Base-by-base conservation (phyloP, 1,284 basidiomycete genomes). In the Cutaneotrichosporon cavernicola region DNA sequence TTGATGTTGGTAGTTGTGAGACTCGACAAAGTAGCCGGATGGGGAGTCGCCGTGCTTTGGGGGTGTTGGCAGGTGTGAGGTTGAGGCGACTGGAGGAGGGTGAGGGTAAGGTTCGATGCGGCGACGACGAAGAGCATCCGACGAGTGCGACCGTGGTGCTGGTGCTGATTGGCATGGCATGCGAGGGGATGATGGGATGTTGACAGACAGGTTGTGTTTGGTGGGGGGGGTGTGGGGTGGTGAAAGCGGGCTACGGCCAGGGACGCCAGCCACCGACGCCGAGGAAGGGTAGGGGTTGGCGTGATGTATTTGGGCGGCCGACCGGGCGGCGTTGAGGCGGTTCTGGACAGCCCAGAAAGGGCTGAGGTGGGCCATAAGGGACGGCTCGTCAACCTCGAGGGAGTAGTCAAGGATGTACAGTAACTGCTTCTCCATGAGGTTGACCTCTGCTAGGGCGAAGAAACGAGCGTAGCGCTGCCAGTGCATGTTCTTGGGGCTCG, bases 371-470 rank as follows among this genome's bases (percentile, higher is more conserved):
- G 60, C 62, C 30, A 58, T 55, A 47, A 68, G 62, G 8, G 49
- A 31, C 16, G 57, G 60, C 81, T 96, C 93, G 71, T 86, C 85
- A 81, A 96, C 92, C 52, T 89, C 87, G 58, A 97, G 86, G 77
- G 96, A 90, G 74, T 90, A 96, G 81, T 94, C 90, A 68, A 97
- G 86, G 64, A 97, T 84, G 80, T 85, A 89, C 61, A 97, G 85
- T 36, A 97, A 85, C 81, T 98, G 93, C 82, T 89, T 91, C 84
- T 98, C 95, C 95, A 97, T 97, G 70, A 95, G 84, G 81, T 96
- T 97, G 81, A 97, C 83, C 77, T 86, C 84, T 61, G 84, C 81
- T 63, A 83, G 82, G 11, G 81, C 91, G 78, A 95, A 86, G 66
- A 84, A 81, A 58, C 84, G 82, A 22, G 89, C 90, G 80, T 95